A percentile compares a stretch with the other conserved stretches of the same genome.
Evolutionary conservation across 1,284 basidiomycete species (phyloP).

Genomic region (Jaminaea rosea): DNA sequence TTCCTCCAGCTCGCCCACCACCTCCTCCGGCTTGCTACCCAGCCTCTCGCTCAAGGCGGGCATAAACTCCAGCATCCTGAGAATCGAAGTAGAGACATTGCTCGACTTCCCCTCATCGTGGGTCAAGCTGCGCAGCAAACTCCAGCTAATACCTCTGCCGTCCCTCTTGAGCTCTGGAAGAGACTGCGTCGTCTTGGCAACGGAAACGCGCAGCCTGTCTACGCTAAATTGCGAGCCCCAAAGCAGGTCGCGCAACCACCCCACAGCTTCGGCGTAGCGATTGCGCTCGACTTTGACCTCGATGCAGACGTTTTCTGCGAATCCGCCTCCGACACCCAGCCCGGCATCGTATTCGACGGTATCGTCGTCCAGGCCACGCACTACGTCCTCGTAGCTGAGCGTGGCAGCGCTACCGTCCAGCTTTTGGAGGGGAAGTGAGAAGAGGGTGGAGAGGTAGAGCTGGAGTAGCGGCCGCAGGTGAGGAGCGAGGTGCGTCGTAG

Average conservation of each 20-base stretch:
- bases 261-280: conserved; percentile 71
- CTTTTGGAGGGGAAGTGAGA: conserved; percentile 72
- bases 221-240: conserved; percentile 71
- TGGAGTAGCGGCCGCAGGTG: conserved; percentile 57
- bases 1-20: conserved; percentile 28
- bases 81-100: conserved; percentile 61
- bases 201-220: conserved; percentile 75
- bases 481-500: conserved; percentile 47
- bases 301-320: conserved; percentile 63
- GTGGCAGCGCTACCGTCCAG: conserved; percentile 57
- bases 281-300: conserved; percentile 68
- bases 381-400: conserved; percentile 78
- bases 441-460: conserved; percentile 77
- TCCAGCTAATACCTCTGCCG: conserved; percentile 68
- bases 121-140: conserved; percentile 63
- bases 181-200: conserved; percentile 81
- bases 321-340: conserved; percentile 59
- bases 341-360: conserved; percentile 77
- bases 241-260: conserved; percentile 84
- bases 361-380: conserved; percentile 79
- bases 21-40: conserved; percentile 14
- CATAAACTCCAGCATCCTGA: conserved; percentile 69
- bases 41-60: conserved; percentile 67
- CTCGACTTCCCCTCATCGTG: conserved; percentile 65
- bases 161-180: conserved; percentile 90